These are phyloP conservation scores for Phytopythium boreale DNA, from an alignment of 352 stramenopile genomes.

Conservation along the genomic window DNA sequence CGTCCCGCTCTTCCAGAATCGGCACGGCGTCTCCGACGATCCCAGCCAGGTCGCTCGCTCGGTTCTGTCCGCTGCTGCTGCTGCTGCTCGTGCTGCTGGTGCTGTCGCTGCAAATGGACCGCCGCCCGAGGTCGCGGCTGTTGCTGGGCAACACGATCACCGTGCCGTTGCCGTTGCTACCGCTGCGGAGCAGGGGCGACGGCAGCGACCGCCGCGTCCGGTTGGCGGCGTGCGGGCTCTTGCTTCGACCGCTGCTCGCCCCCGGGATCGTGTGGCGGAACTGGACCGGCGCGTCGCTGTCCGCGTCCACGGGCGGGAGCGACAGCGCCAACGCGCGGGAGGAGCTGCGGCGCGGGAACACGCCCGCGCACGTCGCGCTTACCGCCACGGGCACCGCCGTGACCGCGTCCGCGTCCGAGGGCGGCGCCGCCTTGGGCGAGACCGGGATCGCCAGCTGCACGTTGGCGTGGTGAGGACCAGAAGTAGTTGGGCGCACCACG, in stretches of 20 bases:
- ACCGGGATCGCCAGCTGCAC: slow-evolving; percentile 39
- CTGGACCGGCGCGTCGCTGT: background rate
- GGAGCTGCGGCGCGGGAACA: slow-evolving; percentile 9
- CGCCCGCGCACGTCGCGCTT: background rate
- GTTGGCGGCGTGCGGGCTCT: background rate
- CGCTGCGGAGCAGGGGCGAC: background rate
- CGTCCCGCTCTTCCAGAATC: slow-evolving; percentile 12
- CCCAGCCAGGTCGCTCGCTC: background rate
- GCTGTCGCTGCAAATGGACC: slow-evolving; percentile 5
- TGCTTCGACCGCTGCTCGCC: background rate
- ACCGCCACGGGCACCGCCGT: background rate
- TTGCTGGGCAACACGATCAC: slow-evolving; percentile 3
- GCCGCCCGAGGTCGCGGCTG: background rate
- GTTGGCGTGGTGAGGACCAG: slow-evolving; percentile 11
- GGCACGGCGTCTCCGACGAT: slow-evolving; percentile 3
- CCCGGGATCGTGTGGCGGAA: slow-evolving; percentile 3
- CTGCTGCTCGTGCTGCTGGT: slow-evolving; percentile 7
- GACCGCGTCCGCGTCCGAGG: background rate
- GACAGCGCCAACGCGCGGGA: slow-evolving; percentile 4
- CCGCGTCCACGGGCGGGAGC: background rate
- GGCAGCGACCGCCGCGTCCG: slow-evolving; percentile 4
- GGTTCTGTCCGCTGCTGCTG: background rate
- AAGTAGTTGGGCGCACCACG: slow-evolving; percentile 15
- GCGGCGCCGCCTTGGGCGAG: background rate
- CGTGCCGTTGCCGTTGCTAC: slow-evolving; percentile 5